These are phyloP conservation scores for Hymenoscyphus occultus DNA, from an alignment of 2,329 filamentous ascomycete genomes.

Conservation along the genomic window DNA sequence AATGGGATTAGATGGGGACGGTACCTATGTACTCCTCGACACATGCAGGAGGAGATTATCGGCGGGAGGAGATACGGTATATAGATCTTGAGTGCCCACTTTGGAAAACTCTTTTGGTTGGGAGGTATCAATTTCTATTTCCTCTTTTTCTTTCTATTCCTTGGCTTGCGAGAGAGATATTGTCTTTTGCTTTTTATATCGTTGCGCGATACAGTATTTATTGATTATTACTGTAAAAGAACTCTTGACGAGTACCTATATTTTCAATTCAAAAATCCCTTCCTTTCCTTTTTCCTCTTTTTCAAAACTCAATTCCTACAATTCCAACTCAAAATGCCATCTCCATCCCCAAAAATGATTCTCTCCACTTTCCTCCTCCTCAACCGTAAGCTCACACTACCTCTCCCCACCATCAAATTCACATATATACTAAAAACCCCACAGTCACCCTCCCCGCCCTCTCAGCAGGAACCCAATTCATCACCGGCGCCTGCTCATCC, in stretches of 20 bases:
- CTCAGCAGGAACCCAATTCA: slow-evolving; percentile 17
- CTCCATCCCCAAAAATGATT: slow-evolving; percentile 2
- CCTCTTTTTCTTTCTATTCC: not conserved
- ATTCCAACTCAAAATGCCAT: slow-evolving; percentile 12
- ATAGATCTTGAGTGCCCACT: not conserved
- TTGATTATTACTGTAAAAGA: slow-evolving; percentile 5
- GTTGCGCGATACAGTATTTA: too few relatives aligned
- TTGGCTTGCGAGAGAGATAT: not conserved
- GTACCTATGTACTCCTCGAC: not conserved
- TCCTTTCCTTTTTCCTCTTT: not conserved
- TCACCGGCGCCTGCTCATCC: slow-evolving; percentile 14
- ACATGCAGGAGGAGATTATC: not conserved
- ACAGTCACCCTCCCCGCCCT: slow-evolving; percentile 9
- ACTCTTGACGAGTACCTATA: not conserved
- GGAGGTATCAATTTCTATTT: not conserved
- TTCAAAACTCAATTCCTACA: not conserved
- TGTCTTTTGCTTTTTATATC: not conserved
- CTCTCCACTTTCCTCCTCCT: slow-evolving; percentile 13
- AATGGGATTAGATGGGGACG: not conserved
- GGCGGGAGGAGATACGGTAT: not conserved
- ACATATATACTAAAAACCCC: not conserved
- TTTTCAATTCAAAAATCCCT: not conserved
- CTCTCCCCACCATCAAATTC: not conserved
- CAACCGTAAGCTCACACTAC: slow-evolving; percentile 6
- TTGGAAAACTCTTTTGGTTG: not conserved